Evolutionary conservation across 202 grass and related monocot species (phyloP).

Genomic region (Miscanthus sacchariflorus): DNA sequence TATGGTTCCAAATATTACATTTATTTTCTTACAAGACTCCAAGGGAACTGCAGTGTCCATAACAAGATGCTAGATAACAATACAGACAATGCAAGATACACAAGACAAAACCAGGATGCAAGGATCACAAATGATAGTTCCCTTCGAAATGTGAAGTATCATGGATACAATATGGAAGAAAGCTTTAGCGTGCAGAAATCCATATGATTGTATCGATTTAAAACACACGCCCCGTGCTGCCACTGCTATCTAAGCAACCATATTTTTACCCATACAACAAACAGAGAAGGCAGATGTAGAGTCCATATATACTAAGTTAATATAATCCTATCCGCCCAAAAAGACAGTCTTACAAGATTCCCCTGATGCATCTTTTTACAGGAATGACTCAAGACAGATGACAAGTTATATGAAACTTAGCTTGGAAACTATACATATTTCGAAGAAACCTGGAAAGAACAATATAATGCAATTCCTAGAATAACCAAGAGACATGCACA

Average conservation of each 20-base stretch:
- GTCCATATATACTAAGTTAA: slow-evolving; percentile 4
- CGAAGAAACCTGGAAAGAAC: slow-evolving; percentile 1
- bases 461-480: neutral
- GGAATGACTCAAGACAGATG: neutral
- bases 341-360: slow-evolving; percentile 1
- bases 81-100: slow-evolving; percentile 12
- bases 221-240: neutral
- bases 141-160: slow-evolving; percentile 15
- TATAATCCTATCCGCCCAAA: slow-evolving; percentile 15
- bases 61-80: slow-evolving; percentile 32
- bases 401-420: slow-evolving; percentile 39
- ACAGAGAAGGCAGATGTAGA: neutral
- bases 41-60: slow-evolving; percentile 8
- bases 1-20: neutral
- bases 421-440: slow-evolving; percentile 25
- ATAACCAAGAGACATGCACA: neutral
- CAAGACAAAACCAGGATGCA: neutral
- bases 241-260: slow-evolving; percentile 21
- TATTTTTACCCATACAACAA: neutral
- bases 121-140: slow-evolving; percentile 1
- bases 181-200: neutral
- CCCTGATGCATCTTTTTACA: slow-evolving; percentile 19
- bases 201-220: neutral
- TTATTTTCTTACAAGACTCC: slow-evolving; percentile 1
- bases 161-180: neutral